Conservation (phyloP, 768 basidiomycete species). For the Nidula microcarpa region DNA sequence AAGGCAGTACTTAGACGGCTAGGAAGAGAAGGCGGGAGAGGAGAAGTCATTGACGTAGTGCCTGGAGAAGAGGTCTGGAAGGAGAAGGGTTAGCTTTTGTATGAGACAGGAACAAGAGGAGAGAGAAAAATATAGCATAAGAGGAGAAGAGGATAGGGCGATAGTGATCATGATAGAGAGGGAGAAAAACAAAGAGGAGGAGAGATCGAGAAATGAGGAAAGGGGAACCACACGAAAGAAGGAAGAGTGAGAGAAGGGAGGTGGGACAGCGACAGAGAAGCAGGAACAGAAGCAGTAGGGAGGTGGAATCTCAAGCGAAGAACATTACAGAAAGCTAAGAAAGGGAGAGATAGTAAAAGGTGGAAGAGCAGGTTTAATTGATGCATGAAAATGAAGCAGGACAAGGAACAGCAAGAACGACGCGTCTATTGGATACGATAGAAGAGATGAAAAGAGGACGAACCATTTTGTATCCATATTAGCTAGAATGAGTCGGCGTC, state of each 20-base stretch:
- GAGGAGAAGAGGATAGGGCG: too few species aligned
- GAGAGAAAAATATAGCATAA: too few species aligned
- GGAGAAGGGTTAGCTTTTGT: too few species aligned
- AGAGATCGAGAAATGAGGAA: background rate
- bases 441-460: background rate
- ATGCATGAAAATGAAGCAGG: background rate
- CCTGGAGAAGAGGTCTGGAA: conserved; percentile 34
- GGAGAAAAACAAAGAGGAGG: background rate
- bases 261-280: background rate
- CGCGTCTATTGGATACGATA: background rate
- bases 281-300: background rate
- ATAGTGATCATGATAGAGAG: too few species aligned
- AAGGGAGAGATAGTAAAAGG: background rate
- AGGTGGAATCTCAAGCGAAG: background rate
- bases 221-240: background rate
- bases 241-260: background rate
- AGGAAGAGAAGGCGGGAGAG: too few species aligned
- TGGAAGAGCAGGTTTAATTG: background rate
- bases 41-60: conserved; percentile 31
- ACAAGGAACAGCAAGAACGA: background rate
- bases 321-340: background rate
- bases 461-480: conserved; percentile 46
- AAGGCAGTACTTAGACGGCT: too few species aligned
- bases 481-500: conserved; percentile 20
- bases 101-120: too few species aligned